These are phyloP conservation scores for Pelargonium citronellum DNA, from an alignment of 441 rosid genomes.

Conservation along the genomic window DNA sequence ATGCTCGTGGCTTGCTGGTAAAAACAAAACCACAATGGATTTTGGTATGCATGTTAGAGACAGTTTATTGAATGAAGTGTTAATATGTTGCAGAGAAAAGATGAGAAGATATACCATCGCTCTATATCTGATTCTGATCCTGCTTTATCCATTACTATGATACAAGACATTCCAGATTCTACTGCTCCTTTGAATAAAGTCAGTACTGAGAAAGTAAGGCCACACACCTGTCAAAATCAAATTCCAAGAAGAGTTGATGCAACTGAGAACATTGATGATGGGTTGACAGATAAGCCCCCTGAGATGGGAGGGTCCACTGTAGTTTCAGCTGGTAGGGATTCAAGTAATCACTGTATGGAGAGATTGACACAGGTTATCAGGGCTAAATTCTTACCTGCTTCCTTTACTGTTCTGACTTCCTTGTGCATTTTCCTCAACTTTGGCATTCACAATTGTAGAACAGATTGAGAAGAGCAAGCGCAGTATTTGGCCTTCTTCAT, in stretches of 20 bases:
- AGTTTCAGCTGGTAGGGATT: slow-evolving; percentile 20
- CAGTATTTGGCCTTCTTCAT: slow-evolving; percentile 13
- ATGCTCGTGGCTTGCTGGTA: slow-evolving; percentile 20
- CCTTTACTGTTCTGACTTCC: background rate
- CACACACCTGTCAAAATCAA: slow-evolving; percentile 17
- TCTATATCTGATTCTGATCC: slow-evolving; percentile 17
- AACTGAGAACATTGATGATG: slow-evolving; percentile 17
- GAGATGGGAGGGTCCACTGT: slow-evolving; percentile 21
- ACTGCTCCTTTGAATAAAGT: slow-evolving; percentile 10
- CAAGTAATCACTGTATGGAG: slow-evolving; percentile 18
- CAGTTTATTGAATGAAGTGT: background rate
- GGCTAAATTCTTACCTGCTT: slow-evolving; percentile 13
- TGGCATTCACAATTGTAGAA: slow-evolving; percentile 10
- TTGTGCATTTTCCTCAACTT: slow-evolving; percentile 14
- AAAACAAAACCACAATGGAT: slow-evolving; percentile 6
- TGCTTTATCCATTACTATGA: slow-evolving; percentile 9
- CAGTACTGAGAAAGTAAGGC: slow-evolving; percentile 12
- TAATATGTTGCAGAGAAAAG: slow-evolving; percentile 22
- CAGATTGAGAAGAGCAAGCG: slow-evolving; percentile 17
- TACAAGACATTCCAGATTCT: background rate
- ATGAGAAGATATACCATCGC: slow-evolving; percentile 8
- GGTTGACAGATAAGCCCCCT: slow-evolving; percentile 17
- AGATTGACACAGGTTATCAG: slow-evolving; percentile 27
- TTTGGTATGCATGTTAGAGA: slow-evolving; percentile 5
- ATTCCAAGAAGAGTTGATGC: slow-evolving; percentile 17